These are phyloP conservation scores for Chlorella ohadii DNA, from an alignment of 139 green algal species.

Conservation along the genomic window DNA sequence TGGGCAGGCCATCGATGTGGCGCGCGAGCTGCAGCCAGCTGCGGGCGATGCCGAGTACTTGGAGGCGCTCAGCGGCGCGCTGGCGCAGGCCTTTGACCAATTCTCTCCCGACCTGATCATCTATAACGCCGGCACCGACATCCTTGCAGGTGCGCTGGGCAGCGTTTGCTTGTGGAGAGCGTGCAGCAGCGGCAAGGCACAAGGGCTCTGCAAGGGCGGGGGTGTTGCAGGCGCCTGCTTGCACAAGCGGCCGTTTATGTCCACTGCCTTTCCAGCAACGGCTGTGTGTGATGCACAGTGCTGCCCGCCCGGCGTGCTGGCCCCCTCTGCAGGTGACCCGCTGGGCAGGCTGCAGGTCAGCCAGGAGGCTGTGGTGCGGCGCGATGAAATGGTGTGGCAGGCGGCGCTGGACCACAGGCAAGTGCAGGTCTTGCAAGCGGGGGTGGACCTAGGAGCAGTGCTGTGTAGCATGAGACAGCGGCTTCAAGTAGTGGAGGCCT, in stretches of 20 bases:
- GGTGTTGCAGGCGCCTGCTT: too few relatives aligned
- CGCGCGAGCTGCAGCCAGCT: slow-evolving; percentile 34
- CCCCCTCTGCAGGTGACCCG: slow-evolving; percentile 61
- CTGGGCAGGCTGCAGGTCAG: slow-evolving; percentile 72
- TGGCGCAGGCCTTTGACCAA: slow-evolving; percentile 29
- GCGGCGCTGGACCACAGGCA: slow-evolving; percentile 32
- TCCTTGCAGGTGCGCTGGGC: slow-evolving; percentile 73
- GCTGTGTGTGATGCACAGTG: too few relatives aligned
- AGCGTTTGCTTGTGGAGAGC: slow-evolving; percentile 75
- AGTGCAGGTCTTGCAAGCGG: too few relatives aligned
- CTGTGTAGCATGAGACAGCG: too few relatives aligned
- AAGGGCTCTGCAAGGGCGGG: too few relatives aligned
- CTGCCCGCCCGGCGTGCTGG: too few relatives aligned
- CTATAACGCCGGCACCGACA: slow-evolving; percentile 87
- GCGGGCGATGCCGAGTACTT: slow-evolving; percentile 50
- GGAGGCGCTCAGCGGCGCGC: slow-evolving; percentile 34
- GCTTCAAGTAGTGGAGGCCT: too few relatives aligned
- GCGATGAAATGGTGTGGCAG: slow-evolving; percentile 74
- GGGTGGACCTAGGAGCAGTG: too few relatives aligned
- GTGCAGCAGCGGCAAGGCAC: too few relatives aligned
- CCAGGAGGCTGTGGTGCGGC: slow-evolving; percentile 46
- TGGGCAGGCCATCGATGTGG: slow-evolving; percentile 52
- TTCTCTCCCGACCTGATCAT: slow-evolving; percentile 67
- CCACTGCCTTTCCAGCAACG: too few relatives aligned
- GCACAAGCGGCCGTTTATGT: too few relatives aligned